These are phyloP conservation scores for Fusarium brevicatenulatum DNA, from an alignment of 2,329 filamentous ascomycete species.

Conservation along the genomic window DNA sequence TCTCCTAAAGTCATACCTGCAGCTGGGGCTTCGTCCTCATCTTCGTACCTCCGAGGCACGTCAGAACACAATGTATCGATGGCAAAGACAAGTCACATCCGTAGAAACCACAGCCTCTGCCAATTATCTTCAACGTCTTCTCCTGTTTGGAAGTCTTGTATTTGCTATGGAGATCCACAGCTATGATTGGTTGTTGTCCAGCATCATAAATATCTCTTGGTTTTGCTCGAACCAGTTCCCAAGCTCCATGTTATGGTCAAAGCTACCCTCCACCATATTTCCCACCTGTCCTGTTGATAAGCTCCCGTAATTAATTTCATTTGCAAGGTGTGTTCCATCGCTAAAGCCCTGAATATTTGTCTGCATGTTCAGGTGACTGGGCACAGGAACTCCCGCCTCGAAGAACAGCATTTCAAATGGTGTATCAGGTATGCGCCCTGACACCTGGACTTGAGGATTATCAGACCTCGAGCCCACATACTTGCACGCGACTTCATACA, in stretches of 20 bases:
- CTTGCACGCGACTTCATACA: slow-evolving; percentile 7
- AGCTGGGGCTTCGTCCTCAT: too few species aligned
- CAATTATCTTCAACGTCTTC: too few species aligned
- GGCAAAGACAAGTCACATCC: too few species aligned
- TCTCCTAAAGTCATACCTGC: too few species aligned
- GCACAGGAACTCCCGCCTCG: slow-evolving; percentile 1
- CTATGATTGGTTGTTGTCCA: neutral
- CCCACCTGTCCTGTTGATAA: rapidly evolving
- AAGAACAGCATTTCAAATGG: slow-evolving; percentile 16
- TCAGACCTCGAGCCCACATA: neutral
- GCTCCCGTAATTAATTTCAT: neutral
- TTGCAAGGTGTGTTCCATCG: rapidly evolving
- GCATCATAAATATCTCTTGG: slow-evolving; percentile 19
- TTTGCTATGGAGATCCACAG: rapidly evolving
- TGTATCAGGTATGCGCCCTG: neutral
- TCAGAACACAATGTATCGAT: too few species aligned
- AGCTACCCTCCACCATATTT: neutral
- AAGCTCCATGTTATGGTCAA: neutral
- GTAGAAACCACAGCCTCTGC: too few species aligned
- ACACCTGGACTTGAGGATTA: neutral
- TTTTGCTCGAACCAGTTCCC: slow-evolving; percentile 23
- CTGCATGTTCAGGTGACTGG: neutral
- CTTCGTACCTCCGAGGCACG: too few species aligned
- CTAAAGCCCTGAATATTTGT: neutral
- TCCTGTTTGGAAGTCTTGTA: rapidly evolving